Evolutionary conservation across 1,284 basidiomycete species (phyloP), one percentile per base, ranked within the genome.

Genomic region (Veloporphyrellus conicus): DNA sequence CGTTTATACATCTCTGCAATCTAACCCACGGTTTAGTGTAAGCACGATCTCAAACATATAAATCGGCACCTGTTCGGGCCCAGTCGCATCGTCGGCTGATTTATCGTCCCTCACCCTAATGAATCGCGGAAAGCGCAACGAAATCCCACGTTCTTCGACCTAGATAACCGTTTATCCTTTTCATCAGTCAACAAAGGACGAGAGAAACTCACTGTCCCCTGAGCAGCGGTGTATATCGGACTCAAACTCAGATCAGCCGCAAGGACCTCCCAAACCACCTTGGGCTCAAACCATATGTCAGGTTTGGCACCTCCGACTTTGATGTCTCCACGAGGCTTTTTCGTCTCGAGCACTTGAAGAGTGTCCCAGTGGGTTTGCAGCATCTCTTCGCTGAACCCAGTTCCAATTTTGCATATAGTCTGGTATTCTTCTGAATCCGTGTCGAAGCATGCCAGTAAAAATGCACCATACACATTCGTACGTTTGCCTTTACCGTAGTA

Each of bases 401-500:
- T 99, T 3, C 96, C 96, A 57, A 99, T 96, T 71, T 99, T 99
- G 79, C 96, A 99, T 47, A 96, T 93, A 3, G 93, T 94, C 64
- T 97, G 94, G 66, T 81, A 96, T 63, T 90, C 87, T 67, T 96
- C 93, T 7, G 84, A 77, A 58, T 96, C 93, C 41, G 82, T 74
- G 64, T 98, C 94, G 66, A 93, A 97, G 68, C 93, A 95, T 4
- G 93, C 94, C 29, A 97, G 79, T 18, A 97, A 77, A 77, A 95
- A 96, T 11, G 94, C 94, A 47, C 94, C 94, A 64, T 97, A 97
- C 29, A 94, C 89, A 63, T 90, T 88, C 16, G 96, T 98, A 39
- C 96, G 87, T 70, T 99, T 99, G 50, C 96, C 96, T 69, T 96
- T 94, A 55, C 96, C 96, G 60, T 93, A 90, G 71, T 97, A 99